A percentile compares a stretch with the other conserved stretches of the same genome.
Conservation (phyloP, 208 protist species). For the Crithidia thermophila region DNA sequence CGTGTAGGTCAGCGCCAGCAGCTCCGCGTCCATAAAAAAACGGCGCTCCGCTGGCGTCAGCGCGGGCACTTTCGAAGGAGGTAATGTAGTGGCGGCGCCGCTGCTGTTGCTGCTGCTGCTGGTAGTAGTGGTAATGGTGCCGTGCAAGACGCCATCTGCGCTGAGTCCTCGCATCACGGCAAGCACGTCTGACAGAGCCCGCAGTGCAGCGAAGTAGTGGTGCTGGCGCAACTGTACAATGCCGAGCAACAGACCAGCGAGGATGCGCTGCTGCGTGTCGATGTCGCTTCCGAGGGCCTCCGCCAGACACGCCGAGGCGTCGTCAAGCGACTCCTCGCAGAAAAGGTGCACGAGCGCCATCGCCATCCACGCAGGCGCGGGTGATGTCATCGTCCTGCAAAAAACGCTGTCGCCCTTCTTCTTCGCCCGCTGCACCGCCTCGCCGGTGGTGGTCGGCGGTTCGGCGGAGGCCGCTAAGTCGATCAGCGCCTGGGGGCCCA, state of each 20-base stretch:
- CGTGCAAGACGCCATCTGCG: too few relatives aligned
- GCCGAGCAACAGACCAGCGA: constrained; percentile 14
- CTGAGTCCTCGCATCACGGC: background rate
- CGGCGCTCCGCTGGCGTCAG: constrained; percentile 32
- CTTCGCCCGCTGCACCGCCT: background rate
- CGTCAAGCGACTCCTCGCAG: constrained; percentile 13
- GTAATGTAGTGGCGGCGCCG: background rate
- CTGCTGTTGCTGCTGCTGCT: background rate
- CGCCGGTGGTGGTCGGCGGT: background rate
- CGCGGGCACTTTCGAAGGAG: background rate
- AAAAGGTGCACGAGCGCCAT: constrained; percentile 30
- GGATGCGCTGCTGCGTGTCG: constrained; percentile 11
- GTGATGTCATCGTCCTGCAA: background rate
- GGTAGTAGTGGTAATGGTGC: too few relatives aligned
- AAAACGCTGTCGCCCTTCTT: background rate
- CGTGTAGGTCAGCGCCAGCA: constrained; percentile 59
- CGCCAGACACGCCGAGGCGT: background rate
- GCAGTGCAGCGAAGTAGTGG: constrained; percentile 10
- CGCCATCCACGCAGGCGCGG: constrained; percentile 6
- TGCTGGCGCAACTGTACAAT: constrained; percentile 18
- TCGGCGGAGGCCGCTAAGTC: constrained; percentile 20
- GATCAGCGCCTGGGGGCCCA: constrained; percentile 37
- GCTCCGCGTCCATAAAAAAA: constrained; percentile 32
- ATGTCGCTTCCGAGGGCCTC: background rate
- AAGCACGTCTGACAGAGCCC: constrained; percentile 1